Evolutionary conservation across 83 land plant genomes (phyloP).

Genomic region (Picea abies): DNA sequence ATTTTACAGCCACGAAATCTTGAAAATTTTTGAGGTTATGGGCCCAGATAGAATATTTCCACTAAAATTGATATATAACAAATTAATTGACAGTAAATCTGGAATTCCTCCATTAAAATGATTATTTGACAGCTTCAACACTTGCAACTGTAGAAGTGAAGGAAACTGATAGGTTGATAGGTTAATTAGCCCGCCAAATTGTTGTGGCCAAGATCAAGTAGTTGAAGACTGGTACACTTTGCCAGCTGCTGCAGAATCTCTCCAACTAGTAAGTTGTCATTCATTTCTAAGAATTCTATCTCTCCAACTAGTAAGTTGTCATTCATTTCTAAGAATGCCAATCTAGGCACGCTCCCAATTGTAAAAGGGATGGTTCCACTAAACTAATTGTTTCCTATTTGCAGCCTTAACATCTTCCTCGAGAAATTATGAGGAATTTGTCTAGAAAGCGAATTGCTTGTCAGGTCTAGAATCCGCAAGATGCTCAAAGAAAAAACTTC

Average conservation of each 20-base stretch:
- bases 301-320: no score
- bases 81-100: no score
- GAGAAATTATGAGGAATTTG: background rate
- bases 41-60: background rate
- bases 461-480: background rate
- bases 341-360: conserved; percentile 24
- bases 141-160: background rate
- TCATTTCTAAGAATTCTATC: no score
- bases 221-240: background rate
- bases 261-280: no score
- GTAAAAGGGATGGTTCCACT: conserved; percentile 40
- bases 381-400: conserved; percentile 29
- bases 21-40: background rate
- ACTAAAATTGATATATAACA: conserved; percentile 1
- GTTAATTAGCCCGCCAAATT: background rate
- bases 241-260: conserved; percentile 30
- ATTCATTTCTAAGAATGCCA: no score
- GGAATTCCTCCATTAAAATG: background rate
- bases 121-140: background rate
- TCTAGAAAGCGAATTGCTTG: background rate
- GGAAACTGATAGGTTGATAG: no score
- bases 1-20: background rate
- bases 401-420: background rate
- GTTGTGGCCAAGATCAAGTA: background rate
- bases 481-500: background rate